phyloP scores from a whole-genome alignment of 805 yeast genomes.

The Hanseniaspora guilliermondii region DNA sequence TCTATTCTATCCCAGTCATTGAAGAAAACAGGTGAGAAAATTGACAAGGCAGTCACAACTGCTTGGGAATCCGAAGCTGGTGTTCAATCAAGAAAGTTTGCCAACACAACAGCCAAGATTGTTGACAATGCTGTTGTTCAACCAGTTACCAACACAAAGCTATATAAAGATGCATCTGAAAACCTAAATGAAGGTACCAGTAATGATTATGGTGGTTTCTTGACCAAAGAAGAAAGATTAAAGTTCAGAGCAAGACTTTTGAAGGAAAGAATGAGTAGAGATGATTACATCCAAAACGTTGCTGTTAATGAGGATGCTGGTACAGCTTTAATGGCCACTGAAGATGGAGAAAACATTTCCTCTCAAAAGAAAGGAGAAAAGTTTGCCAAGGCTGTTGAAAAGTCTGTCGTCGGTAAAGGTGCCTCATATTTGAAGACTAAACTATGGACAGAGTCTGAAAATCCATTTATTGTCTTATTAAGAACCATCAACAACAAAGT shows the following conservation, averaged over 20 bases:
- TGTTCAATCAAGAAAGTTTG: constrained; percentile 73
- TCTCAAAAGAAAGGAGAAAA: constrained; percentile 53
- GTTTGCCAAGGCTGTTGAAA: constrained; percentile 37
- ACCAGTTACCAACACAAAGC: constrained; percentile 83
- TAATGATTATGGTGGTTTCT: constrained; percentile 82
- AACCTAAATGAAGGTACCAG: constrained; percentile 88
- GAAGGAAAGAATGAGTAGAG: constrained; percentile 40
- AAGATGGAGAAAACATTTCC: constrained; percentile 59
- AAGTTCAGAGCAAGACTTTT: constrained; percentile 48
- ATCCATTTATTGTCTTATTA: constrained; percentile 69
- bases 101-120: constrained; percentile 66
- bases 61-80: constrained; percentile 97
- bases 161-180: constrained; percentile 77
- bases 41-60: constrained; percentile 74
- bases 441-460: constrained; percentile 84
- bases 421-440: constrained; percentile 48
- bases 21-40: constrained; percentile 82
- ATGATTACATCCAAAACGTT: constrained; percentile 7
- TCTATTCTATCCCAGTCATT: constrained; percentile 63
- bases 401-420: constrained; percentile 56
- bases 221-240: constrained; percentile 69
- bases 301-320: constrained; percentile 69
- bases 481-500: constrained; percentile 71
- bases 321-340: constrained; percentile 67
- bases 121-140: constrained; percentile 79